phyloP scores from a whole-genome alignment of 306 rosid genomes.

The Fragaria iinumae region DNA sequence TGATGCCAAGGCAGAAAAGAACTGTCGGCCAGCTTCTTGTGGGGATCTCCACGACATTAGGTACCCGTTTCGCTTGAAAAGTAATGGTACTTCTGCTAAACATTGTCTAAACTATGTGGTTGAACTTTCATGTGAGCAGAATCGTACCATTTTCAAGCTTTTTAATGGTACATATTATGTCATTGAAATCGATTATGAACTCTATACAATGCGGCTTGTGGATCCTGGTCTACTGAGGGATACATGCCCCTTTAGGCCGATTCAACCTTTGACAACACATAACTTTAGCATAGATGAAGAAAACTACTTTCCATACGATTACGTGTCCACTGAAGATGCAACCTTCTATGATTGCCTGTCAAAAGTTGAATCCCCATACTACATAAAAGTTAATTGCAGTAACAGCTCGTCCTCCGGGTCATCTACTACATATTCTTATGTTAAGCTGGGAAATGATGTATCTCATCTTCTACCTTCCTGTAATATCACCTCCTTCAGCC shows the following conservation, averaged over 20 bases:
- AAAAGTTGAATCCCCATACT: neutral
- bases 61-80: slow-evolving; percentile 7
- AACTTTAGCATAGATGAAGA: neutral
- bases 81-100: neutral
- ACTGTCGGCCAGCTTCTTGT: slow-evolving; percentile 1
- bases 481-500: neutral
- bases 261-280: neutral
- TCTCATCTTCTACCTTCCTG: neutral
- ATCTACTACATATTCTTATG: slow-evolving; percentile 7
- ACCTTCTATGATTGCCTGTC: neutral
- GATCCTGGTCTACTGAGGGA: neutral
- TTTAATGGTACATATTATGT: slow-evolving; percentile 3
- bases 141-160: neutral
- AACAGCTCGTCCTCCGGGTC: neutral
- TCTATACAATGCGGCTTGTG: slow-evolving; percentile 15
- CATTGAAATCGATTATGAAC: neutral
- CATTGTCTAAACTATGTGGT: neutral
- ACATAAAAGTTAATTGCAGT: neutral
- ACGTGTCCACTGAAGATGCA: no score
- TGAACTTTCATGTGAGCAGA: slow-evolving; percentile 5
- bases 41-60: slow-evolving; percentile 9
- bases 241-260: slow-evolving; percentile 10
- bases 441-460: neutral
- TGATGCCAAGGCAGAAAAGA: neutral
- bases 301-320: no score